phyloP scores from a whole-genome alignment of 2,329 filamentous ascomycete species.

The Akanthomyces lecanii region DNA sequence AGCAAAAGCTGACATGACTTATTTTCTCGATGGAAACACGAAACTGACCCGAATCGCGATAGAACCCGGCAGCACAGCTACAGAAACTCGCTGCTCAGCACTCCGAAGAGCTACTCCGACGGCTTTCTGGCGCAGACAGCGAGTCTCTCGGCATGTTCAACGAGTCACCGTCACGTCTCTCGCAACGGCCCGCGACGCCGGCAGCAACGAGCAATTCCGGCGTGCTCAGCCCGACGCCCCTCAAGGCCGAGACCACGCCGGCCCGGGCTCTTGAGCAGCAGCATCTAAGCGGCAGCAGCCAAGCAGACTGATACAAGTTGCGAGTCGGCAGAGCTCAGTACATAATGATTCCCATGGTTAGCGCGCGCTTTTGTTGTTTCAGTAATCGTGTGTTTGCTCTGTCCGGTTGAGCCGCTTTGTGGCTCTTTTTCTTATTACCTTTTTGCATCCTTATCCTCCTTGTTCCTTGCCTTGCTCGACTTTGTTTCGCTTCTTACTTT shows the following conservation, averaged over 20 bases:
- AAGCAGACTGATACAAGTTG: background rate
- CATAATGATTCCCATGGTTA: background rate
- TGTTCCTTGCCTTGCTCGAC: background rate
- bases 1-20: background rate
- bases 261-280: slow-evolving; percentile 29
- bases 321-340: background rate
- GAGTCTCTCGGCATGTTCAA: slow-evolving; percentile 20
- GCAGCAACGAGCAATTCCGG: slow-evolving; percentile 24
- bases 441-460: background rate
- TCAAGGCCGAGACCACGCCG: slow-evolving; percentile 34
- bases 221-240: slow-evolving; percentile 39
- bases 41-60: slow-evolving; percentile 28
- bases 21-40: background rate
- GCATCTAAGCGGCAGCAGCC: slow-evolving; percentile 21
- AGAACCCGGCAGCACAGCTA: slow-evolving; percentile 68
- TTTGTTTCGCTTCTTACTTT: background rate
- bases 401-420: background rate
- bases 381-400: background rate
- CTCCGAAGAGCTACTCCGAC: slow-evolving; percentile 56
- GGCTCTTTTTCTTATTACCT: background rate
- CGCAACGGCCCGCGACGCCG: background rate
- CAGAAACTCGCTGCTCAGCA: slow-evolving; percentile 66
- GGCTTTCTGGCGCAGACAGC: slow-evolving; percentile 38
- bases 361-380: background rate
- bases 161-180: background rate